These are phyloP conservation scores for Adansonia gregorii DNA, from an alignment of 441 rosid species.

Conservation along the genomic window DNA sequence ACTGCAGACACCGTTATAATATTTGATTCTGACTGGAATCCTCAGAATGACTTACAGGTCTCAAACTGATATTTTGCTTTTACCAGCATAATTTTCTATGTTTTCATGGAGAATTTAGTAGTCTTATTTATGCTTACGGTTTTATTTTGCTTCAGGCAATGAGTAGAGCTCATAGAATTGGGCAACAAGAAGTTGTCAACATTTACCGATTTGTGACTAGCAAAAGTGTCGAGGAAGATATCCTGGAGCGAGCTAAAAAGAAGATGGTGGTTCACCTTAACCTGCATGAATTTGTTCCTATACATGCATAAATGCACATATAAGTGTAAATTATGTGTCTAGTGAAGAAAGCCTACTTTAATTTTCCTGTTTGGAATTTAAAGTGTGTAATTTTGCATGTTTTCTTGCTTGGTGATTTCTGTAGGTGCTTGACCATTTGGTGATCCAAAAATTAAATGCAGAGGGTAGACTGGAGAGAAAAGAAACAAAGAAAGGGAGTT, in stretches of 20 bases:
- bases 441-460: constrained; percentile 98
- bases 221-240: constrained; percentile 99
- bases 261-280: constrained; percentile 69
- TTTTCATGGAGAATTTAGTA: background rate
- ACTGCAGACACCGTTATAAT: constrained; percentile 99
- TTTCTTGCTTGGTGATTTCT: constrained; percentile 35
- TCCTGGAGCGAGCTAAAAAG: constrained; percentile 97
- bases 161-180: constrained; percentile 99
- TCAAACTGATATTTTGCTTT: constrained; percentile 20
- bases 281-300: background rate
- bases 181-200: constrained; percentile 99
- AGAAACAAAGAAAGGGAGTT: constrained; percentile 89
- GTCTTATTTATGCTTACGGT: constrained; percentile 21
- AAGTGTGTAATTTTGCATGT: constrained; percentile 16
- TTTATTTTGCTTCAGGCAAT: constrained; percentile 71
- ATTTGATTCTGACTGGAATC: constrained; percentile 99
- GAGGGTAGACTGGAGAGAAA: constrained; percentile 99
- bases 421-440: constrained; percentile 99
- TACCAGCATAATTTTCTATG: constrained; percentile 23
- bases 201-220: constrained; percentile 99
- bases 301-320: background rate
- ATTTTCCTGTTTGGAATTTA: background rate
- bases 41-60: constrained; percentile 99
- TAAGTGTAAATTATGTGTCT: background rate
- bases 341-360: constrained; percentile 3